A percentile compares a stretch with the other conserved stretches of the same genome.
Evolutionary conservation across 805 yeast species (phyloP).

Genomic region (Sugiyamaella mastotermitis): DNA sequence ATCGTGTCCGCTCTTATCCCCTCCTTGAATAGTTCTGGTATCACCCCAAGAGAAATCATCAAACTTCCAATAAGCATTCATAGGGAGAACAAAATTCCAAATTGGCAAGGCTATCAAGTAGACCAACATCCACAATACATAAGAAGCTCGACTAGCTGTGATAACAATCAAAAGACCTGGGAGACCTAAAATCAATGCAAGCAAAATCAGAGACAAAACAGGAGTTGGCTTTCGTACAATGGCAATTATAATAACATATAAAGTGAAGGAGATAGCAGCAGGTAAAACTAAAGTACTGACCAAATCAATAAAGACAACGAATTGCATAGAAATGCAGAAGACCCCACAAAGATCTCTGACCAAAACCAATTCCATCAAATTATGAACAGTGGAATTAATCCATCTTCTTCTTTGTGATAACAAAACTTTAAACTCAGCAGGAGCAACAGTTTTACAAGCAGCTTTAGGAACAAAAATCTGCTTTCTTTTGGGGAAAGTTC

Average conservation of each 20-base stretch:
- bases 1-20: slow-evolving; percentile 60
- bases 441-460: slow-evolving; percentile 86
- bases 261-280: slow-evolving; percentile 75
- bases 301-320: slow-evolving; percentile 76
- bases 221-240: slow-evolving; percentile 76
- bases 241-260: slow-evolving; percentile 71
- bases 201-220: slow-evolving; percentile 62
- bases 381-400: slow-evolving; percentile 95
- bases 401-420: slow-evolving; percentile 94
- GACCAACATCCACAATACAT: slow-evolving; percentile 72
- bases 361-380: slow-evolving; percentile 78
- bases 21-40: slow-evolving; percentile 71
- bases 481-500: slow-evolving; percentile 83
- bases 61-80: slow-evolving; percentile 89
- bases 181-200: slow-evolving; percentile 74
- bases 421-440: slow-evolving; percentile 69
- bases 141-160: slow-evolving; percentile 69
- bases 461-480: slow-evolving; percentile 88
- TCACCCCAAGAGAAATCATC: slow-evolving; percentile 98
- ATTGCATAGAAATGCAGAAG: slow-evolving; percentile 93
- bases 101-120: slow-evolving; percentile 78
- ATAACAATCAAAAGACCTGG: slow-evolving; percentile 79
- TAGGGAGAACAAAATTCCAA: slow-evolving; percentile 86
- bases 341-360: slow-evolving; percentile 91
- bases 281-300: slow-evolving; percentile 87